phyloP scores from a whole-genome alignment of 2,329 filamentous ascomycete genomes.

The Talaromyces verruculosus region DNA sequence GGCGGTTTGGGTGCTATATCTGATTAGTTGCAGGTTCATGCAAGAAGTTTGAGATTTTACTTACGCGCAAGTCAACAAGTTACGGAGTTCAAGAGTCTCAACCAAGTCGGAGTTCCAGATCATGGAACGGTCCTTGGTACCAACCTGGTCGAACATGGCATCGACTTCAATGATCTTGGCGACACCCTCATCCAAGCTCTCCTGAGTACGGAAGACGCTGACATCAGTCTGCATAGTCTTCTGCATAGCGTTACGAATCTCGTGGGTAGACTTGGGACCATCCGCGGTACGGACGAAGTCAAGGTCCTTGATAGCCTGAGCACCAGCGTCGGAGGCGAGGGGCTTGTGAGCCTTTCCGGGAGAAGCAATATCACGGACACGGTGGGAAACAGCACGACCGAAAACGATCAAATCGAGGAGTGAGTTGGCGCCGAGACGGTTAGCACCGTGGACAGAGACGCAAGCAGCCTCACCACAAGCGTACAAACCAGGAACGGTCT shows the following conservation, averaged over 20 bases:
- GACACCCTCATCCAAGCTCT: conserved; percentile 91
- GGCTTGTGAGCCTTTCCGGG: conserved; percentile 79
- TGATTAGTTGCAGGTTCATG: conserved; percentile 17
- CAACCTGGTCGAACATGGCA: conserved; percentile 73
- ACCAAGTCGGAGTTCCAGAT: conserved; percentile 99
- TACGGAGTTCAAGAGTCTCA: conserved; percentile 92
- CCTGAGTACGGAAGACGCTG: conserved; percentile 92
- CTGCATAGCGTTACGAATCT: conserved; percentile 90
- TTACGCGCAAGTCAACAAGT: conserved; percentile 93
- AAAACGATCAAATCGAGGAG: conserved; percentile 97
- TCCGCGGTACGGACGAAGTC: conserved; percentile 82
- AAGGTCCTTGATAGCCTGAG: conserved; percentile 79
- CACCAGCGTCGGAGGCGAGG: conserved; percentile 79
- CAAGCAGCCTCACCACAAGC: conserved; percentile 97
- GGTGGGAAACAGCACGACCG: conserved; percentile 94
- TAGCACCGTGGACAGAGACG: conserved; percentile 96
- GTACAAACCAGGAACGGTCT: conserved; percentile 91
- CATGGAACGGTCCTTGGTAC: conserved; percentile 98
- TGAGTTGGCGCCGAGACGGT: conserved; percentile 96
- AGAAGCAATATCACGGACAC: conserved; percentile 89
- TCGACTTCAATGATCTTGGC: conserved; percentile 84
- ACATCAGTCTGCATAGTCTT: conserved; percentile 98
- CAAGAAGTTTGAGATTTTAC: conserved; percentile 43
- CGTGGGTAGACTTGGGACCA: conserved; percentile 81
- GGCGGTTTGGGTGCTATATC: conserved; percentile 77